Conservation (phyloP, 1,139 yeast species). For the Yamadazyma taylorii region DNA sequence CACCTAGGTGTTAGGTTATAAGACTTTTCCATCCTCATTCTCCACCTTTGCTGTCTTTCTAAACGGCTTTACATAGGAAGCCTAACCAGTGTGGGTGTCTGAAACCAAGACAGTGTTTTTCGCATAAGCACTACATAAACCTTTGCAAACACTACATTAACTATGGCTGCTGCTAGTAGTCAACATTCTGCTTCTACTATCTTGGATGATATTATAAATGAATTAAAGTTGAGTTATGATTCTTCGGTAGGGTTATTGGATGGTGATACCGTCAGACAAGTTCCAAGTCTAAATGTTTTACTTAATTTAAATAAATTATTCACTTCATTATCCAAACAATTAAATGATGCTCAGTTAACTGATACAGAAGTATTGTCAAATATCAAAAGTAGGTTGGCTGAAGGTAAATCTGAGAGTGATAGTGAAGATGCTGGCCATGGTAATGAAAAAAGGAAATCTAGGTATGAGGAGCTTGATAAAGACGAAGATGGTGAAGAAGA, state of each 20-base stretch:
- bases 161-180: conserved; percentile 13
- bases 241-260: conserved; percentile 58
- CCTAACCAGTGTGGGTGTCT: too few relatives aligned
- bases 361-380: conserved; percentile 39
- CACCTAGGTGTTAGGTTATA: too few relatives aligned
- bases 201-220: conserved; percentile 52
- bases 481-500: conserved; percentile 8
- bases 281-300: conserved; percentile 49
- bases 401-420: too few relatives aligned
- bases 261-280: conserved; percentile 52
- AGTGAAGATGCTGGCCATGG: too few relatives aligned
- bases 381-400: too few relatives aligned
- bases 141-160: neutral
- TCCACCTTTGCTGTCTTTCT: too few relatives aligned
- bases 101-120: neutral
- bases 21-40: too few relatives aligned
- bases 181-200: conserved; percentile 40
- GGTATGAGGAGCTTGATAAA: conserved; percentile 2
- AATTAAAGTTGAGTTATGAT: conserved; percentile 56
- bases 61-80: too few relatives aligned
- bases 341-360: conserved; percentile 44
- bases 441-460: too few relatives aligned
- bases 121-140: conserved; percentile 2
- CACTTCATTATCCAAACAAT: conserved; percentile 47
- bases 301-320: conserved; percentile 48